Percentiles rank a stretch among this genome's conserved stretches.
Evolutionary conservation across 148 eudicot species (phyloP).

Genomic region (Fagopyrum homotropicum): DNA sequence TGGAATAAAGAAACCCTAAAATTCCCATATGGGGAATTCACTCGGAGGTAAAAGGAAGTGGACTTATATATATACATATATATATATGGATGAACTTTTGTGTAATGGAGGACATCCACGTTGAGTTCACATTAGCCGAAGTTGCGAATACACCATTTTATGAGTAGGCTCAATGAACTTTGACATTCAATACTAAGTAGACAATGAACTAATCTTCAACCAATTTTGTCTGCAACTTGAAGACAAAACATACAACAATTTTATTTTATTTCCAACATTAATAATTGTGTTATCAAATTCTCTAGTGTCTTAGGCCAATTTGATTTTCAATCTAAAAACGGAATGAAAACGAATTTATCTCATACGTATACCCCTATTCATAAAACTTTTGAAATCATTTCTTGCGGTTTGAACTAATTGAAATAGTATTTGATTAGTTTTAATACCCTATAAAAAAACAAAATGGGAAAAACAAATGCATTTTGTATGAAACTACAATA

Average conservation of each 20-base stretch:
- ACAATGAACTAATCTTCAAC: slow-evolving; percentile 1
- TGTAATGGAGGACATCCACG: background rate
- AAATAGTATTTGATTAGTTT: too few species aligned
- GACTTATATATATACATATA: background rate
- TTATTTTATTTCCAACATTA: background rate
- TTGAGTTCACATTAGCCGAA: slow-evolving; percentile 1
- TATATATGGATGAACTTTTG: background rate
- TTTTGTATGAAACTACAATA: too few species aligned
- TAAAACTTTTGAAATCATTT: too few species aligned
- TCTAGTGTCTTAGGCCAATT: too few species aligned
- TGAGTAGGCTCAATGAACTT: background rate
- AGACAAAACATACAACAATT: background rate
- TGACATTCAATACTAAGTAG: background rate
- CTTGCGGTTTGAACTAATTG: too few species aligned
- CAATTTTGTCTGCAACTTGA: background rate
- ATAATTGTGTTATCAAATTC: background rate
- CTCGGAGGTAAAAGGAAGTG: background rate
- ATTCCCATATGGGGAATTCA: slow-evolving; percentile 8
- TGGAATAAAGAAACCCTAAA: background rate
- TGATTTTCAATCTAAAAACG: too few species aligned
- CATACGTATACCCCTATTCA: too few species aligned
- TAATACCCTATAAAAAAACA: too few species aligned
- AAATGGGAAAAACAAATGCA: too few species aligned
- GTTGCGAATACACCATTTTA: background rate
- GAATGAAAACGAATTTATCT: too few species aligned